Evolutionary conservation across 306 rosid species (phyloP), one percentile per base, ranked within the genome.

Genomic region (Pyrus betulifolia): DNA sequence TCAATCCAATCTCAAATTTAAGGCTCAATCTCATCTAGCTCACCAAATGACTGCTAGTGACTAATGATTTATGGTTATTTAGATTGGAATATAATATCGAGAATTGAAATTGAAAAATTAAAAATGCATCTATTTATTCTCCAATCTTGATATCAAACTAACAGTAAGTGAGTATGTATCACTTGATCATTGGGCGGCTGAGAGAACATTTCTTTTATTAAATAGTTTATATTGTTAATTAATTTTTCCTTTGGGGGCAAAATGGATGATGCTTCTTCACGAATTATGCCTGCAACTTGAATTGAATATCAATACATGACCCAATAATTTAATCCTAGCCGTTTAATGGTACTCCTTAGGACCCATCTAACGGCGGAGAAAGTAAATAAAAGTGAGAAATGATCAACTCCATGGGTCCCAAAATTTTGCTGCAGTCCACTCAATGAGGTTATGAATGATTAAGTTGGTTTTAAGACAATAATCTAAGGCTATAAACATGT

Each of bases 311-410:
- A 57, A 40, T 8, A 11, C 58, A 31, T 28, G 30, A 49, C 40
- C 27, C 51, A 54, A 44, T 66, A 22, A 27, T 58, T 76, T 71
- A 76, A 78, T 82, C 79, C n/a, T 27, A 40, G 74, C 68, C 88
- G 85, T 87, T 77, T 74, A 71, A 72, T 64, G 66, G 85, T 73
- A 76, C 84, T 66, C 74, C 42, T 68, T 45, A 64, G 78, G 81
- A 79, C 86, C 89, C 91, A 86, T 87, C 87, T 45, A 82, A 87
- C 82, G 88, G 87, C 89, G 84, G 79, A 79, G 83, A 85, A 71
- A 76, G 84, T 49, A 71, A 75, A 78, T 75, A 75, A 67, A 64
- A 71, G 49, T 69, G 70, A 3, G 74, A 74, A 79, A 79, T 70
- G 81, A 79, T 73, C 73, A 77, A 80, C 21, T 83, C 49, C 61